Base-by-base conservation (phyloP, 345 rosid species). In the Aquilaria yunnanensis region DNA sequence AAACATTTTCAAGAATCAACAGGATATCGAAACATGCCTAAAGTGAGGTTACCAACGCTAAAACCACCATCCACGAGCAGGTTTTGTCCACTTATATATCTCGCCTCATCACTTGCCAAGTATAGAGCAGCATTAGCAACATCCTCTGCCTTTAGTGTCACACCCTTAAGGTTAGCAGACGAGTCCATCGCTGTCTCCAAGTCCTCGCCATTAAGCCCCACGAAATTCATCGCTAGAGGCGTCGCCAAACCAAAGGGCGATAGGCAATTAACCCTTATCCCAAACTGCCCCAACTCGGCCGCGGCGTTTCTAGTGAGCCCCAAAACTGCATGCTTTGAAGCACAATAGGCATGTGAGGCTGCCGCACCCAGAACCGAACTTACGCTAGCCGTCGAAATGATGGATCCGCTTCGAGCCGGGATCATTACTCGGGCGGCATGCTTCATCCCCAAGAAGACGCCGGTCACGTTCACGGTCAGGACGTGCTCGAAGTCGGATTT, bases 51-150 rank as follows among this genome's bases (percentile, higher is more conserved):
- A 10, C 64, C 61, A 50, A 79, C 47, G 47, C 69, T 70, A 51
- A 74, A 81, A 5, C 80, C 86, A 5, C 86, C 90, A 52, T 84
- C 86, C 2, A 81, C 60, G 10, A 76, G 49, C 14, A 84, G 52
- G 53, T 81, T 81, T 32, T 74, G 81, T 5, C 87, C 87, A 31
- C 81, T 84, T 2, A 84, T n/a, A 8, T 79, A 84, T 54, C 72
- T 80, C 0, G 71, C 75, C 63, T 84, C 90, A 10, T 81, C 90
- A 51, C 90, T 69, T 0, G 77, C 80, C 60, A 84, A 61, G 71
- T 61, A 81, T 61, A 84, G 67, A 1, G 83, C 84, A 2, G 81
- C 84, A 66, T 77, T 72, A 2, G 86, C 84, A 4, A 77, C 65
- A 54, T 84, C 89, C 37, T 77, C 78, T 0, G 81, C 67, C 63